Evolutionary conservation across 345 rosid genomes (phyloP).

Genomic region (Eutrema yunnanense): DNA sequence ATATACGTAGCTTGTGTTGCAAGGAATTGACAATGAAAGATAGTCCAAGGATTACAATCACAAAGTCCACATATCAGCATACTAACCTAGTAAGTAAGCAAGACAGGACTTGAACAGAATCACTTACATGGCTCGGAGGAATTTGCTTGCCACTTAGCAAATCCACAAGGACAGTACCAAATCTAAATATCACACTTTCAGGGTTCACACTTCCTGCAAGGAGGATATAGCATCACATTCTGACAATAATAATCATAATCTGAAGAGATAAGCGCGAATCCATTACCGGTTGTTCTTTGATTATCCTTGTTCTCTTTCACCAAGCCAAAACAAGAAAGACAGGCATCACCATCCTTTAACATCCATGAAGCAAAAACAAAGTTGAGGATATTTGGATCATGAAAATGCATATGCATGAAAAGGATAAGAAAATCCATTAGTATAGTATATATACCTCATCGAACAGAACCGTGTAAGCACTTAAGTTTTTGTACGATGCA

Average conservation of each 20-base stretch:
- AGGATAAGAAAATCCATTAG: neutral
- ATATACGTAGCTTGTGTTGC: neutral
- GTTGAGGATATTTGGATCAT: neutral
- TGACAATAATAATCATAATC: neutral
- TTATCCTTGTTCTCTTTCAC: conserved; percentile 70
- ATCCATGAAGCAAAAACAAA: neutral
- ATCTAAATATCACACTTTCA: conserved; percentile 67
- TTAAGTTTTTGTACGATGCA: conserved; percentile 68
- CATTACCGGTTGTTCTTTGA: conserved; percentile 59
- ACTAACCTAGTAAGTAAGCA: neutral
- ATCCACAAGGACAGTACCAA: conserved; percentile 71
- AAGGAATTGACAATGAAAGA: neutral
- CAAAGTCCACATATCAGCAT: neutral
- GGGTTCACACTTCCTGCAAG: conserved; percentile 69
- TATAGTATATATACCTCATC: conserved; percentile 52
- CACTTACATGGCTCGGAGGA: conserved; percentile 78
- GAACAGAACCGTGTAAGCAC: conserved; percentile 77
- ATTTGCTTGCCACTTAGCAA: conserved; percentile 74
- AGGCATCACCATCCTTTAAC: conserved; percentile 74
- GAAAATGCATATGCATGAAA: neutral
- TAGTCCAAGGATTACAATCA: neutral
- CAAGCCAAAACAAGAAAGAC: conserved; percentile 90
- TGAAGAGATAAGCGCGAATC: neutral
- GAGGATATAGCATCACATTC: neutral
- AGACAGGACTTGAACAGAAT: neutral